These are phyloP conservation scores for Mariannaea elegans DNA, from an alignment of 2,329 filamentous ascomycete species.

Conservation along the genomic window DNA sequence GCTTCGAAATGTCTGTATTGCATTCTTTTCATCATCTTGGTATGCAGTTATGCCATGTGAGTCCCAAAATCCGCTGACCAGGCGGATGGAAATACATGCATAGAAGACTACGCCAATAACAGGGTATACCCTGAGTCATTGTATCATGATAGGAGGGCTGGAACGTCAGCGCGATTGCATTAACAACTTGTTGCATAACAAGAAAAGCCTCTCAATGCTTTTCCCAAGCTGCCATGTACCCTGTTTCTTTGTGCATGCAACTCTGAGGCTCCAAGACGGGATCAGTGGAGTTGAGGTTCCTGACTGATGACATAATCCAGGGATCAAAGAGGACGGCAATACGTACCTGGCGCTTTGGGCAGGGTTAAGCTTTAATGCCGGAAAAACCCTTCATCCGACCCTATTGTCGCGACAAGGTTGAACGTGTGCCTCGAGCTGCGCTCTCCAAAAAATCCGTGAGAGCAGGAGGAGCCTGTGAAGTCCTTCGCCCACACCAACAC, in stretches of 20 bases:
- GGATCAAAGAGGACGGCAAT: not conserved
- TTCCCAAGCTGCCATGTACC: not conserved
- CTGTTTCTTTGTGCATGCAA: not conserved
- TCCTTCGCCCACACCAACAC: constrained; percentile 21
- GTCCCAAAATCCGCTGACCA: not conserved
- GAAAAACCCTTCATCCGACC: constrained; percentile 28
- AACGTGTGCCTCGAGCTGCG: constrained; percentile 38
- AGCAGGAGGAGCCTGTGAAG: constrained; percentile 25
- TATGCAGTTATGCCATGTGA: not conserved
- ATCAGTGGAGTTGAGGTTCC: no score
- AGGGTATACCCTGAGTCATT: not conserved
- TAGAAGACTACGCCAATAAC: not conserved
- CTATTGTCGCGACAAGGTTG: constrained; percentile 41
- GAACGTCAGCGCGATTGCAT: constrained; percentile 5
- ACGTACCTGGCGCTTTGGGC: no score
- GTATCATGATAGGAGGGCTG: not conserved
- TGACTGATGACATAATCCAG: constrained; percentile 11
- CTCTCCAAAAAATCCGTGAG: constrained; percentile 39
- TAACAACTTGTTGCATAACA: constrained; percentile 4
- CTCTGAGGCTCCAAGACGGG: not conserved
- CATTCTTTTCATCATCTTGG: not conserved
- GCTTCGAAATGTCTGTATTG: not conserved
- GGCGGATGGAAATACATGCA: not conserved
- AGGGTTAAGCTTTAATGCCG: not conserved
- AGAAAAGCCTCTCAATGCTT: not conserved